Conservation (phyloP, 1,284 basidiomycete species). For the Apiotrichum sp. region DNA sequence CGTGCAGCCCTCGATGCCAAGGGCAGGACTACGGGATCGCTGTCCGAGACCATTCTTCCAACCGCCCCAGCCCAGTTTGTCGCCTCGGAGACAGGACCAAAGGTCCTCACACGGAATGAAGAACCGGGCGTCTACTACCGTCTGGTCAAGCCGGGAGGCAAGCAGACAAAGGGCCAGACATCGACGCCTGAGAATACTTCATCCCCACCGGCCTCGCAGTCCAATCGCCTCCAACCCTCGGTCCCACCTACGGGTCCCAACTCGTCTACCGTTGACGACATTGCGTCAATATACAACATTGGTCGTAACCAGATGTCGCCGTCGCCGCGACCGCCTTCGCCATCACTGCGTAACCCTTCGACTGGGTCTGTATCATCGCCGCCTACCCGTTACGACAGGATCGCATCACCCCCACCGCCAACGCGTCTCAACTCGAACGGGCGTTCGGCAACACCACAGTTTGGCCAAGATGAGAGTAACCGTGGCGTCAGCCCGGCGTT, state of each 20-base stretch:
- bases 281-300: neutral
- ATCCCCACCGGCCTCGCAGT: neutral
- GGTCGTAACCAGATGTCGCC: too few relatives aligned
- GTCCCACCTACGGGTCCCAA: neutral
- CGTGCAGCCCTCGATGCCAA: conserved; percentile 1
- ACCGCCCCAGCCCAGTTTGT: neutral
- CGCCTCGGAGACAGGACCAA: neutral
- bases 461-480: too few relatives aligned
- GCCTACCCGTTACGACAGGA: too few relatives aligned
- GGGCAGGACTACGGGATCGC: neutral
- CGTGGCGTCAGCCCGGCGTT: too few relatives aligned
- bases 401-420: too few relatives aligned
- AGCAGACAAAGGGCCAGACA: too few relatives aligned
- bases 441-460: too few relatives aligned
- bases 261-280: neutral
- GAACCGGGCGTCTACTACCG: conserved; percentile 4
- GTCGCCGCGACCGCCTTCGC: neutral
- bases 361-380: too few relatives aligned
- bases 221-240: neutral
- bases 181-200: too few relatives aligned
- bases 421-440: too few relatives aligned
- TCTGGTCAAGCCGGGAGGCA: neutral
- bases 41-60: neutral
- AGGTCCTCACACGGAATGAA: neutral
- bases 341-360: neutral